Evolutionary conservation across 768 basidiomycete genomes (phyloP).

Genomic region (Cyathus striatus): DNA sequence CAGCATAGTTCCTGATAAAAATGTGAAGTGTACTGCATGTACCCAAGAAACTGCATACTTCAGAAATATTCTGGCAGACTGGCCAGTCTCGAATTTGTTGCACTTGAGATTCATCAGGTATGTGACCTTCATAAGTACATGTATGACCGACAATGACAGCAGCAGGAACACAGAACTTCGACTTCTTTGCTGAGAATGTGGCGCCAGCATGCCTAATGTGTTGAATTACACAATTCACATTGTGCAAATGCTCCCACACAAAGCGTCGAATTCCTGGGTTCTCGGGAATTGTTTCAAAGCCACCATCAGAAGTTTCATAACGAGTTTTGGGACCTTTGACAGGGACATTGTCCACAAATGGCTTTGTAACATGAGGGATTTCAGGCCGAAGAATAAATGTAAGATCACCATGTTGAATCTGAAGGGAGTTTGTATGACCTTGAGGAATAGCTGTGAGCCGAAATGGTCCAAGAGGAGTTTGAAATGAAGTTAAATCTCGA

Average conservation of each 20-base stretch:
- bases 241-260: conserved; percentile 29
- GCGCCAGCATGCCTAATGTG: conserved; percentile 20
- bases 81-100: conserved; percentile 19
- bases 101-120: conserved; percentile 14
- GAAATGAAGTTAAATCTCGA: neutral
- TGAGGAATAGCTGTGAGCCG: neutral
- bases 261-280: conserved; percentile 27
- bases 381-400: neutral
- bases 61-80: conserved; percentile 8
- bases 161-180: conserved; percentile 13
- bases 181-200: conserved; percentile 29
- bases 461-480: neutral
- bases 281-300: conserved; percentile 13
- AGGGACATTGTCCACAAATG: conserved; percentile 3
- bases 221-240: conserved; percentile 27
- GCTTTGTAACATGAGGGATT: neutral
- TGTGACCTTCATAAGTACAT: conserved; percentile 18
- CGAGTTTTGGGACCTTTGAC: conserved; percentile 21
- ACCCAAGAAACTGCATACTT: conserved; percentile 24
- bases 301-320: conserved; percentile 18
- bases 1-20: conserved; percentile 19
- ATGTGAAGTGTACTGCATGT: conserved; percentile 15
- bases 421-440: neutral
- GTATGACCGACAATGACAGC: conserved; percentile 17
- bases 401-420: neutral